These are phyloP conservation scores for Cladophialophora bantiana DNA, from an alignment of 2,329 filamentous ascomycete genomes.

Conservation along the genomic window DNA sequence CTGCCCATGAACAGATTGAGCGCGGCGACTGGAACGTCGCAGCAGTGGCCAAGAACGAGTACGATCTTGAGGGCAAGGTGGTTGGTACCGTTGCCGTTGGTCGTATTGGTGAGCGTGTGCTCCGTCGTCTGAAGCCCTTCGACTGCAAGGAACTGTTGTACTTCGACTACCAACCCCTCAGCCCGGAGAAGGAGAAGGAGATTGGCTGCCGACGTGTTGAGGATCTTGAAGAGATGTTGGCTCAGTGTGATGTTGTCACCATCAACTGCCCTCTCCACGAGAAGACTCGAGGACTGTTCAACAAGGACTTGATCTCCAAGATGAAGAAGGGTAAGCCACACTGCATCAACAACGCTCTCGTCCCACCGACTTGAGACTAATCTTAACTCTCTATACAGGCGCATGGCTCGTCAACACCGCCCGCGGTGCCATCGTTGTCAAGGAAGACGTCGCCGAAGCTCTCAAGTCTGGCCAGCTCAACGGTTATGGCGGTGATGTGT, in stretches of 20 bases:
- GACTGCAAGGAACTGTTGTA: slow-evolving; percentile 99
- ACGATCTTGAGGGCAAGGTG: slow-evolving; percentile 94
- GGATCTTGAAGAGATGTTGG: slow-evolving; percentile 88
- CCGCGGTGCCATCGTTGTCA: slow-evolving; percentile 97
- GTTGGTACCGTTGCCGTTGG: slow-evolving; percentile 97
- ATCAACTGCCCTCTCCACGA: slow-evolving; percentile 99
- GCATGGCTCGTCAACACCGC: slow-evolving; percentile 99
- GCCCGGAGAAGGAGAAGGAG: slow-evolving; percentile 85
- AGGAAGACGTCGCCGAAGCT: slow-evolving; percentile 96
- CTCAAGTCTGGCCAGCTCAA: slow-evolving; percentile 81
- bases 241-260: slow-evolving; percentile 95
- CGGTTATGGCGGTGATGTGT: slow-evolving; percentile 63
- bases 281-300: slow-evolving; percentile 95
- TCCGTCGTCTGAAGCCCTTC: slow-evolving; percentile 93
- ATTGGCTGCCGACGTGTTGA: slow-evolving; percentile 93
- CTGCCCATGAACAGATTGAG: slow-evolving; percentile 92
- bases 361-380: not conserved
- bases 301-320: slow-evolving; percentile 98
- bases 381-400: slow-evolving; percentile 56
- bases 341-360: slow-evolving; percentile 12
- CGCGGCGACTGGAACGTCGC: slow-evolving; percentile 94
- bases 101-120: slow-evolving; percentile 96
- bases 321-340: slow-evolving; percentile 87
- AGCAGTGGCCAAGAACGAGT: slow-evolving; percentile 96
- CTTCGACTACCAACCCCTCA: slow-evolving; percentile 98